Conservation (phyloP, 345 rosid genomes). For the Abelmoschus esculentus region DNA sequence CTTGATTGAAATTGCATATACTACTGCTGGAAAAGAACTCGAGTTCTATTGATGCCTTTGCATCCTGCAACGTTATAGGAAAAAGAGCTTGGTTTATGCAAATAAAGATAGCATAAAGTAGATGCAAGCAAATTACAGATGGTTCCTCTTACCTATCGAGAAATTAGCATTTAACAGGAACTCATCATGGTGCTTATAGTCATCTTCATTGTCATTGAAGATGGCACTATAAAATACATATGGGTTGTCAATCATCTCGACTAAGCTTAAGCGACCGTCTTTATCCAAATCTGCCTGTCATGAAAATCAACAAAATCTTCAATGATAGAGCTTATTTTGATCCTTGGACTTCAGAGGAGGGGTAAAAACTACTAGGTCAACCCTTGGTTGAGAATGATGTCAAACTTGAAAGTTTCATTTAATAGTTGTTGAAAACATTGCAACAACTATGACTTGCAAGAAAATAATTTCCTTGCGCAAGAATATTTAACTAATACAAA, state of each 20-base stretch:
- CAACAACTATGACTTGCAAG: neutral
- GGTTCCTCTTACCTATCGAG: slow-evolving; percentile 17
- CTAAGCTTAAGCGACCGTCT: slow-evolving; percentile 67
- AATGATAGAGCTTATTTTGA: neutral
- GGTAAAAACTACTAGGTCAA: neutral
- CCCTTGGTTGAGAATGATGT: neutral
- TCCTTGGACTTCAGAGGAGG: neutral
- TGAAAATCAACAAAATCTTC: slow-evolving; percentile 6
- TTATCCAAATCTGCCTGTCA: slow-evolving; percentile 84
- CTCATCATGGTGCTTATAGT: slow-evolving; percentile 67
- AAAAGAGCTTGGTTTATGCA: neutral
- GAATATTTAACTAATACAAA: neutral
- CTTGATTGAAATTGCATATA: neutral
- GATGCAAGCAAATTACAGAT: neutral
- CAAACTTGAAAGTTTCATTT: neutral
- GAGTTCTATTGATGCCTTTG: neutral
- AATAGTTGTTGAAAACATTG: neutral
- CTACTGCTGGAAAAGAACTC: neutral
- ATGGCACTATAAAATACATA: slow-evolving; percentile 91
- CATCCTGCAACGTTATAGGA: neutral
- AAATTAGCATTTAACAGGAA: slow-evolving; percentile 60
- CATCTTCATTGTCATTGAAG: slow-evolving; percentile 64
- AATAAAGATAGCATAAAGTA: neutral
- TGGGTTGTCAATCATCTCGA: slow-evolving; percentile 88
- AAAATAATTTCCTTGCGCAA: neutral